phyloP scores from a whole-genome alignment of 352 stramenopile genomes.

The Pythium sukuiense region DNA sequence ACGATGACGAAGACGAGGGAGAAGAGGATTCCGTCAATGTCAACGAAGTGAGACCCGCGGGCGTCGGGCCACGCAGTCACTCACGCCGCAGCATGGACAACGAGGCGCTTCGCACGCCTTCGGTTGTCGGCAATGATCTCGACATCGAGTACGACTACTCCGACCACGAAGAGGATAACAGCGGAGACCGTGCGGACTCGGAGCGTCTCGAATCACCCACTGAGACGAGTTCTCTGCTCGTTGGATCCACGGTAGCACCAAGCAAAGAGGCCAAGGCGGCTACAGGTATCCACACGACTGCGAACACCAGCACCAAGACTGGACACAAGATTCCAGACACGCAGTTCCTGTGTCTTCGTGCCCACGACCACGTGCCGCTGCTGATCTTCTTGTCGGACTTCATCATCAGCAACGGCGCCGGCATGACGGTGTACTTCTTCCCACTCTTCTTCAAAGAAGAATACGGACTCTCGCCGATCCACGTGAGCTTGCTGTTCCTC shows the following conservation, averaged over 20 bases:
- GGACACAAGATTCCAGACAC: slow-evolving; percentile 14
- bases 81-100: slow-evolving; percentile 24
- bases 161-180: slow-evolving; percentile 23
- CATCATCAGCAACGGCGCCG: slow-evolving; percentile 82
- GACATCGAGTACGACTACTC: slow-evolving; percentile 44
- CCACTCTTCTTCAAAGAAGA: slow-evolving; percentile 86
- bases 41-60: neutral
- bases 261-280: slow-evolving; percentile 11
- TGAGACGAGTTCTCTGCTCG: slow-evolving; percentile 20
- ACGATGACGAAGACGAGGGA: neutral
- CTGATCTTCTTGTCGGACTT: slow-evolving; percentile 83
- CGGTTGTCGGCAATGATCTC: slow-evolving; percentile 48
- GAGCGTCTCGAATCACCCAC: neutral
- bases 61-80: slow-evolving; percentile 1
- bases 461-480: slow-evolving; percentile 76
- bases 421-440: slow-evolving; percentile 89
- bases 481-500: slow-evolving; percentile 72
- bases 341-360: slow-evolving; percentile 59
- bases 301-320: neutral
- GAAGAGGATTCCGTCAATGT: neutral
- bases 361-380: slow-evolving; percentile 56
- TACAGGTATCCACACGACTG: neutral
- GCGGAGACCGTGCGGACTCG: neutral
- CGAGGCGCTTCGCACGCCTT: slow-evolving; percentile 47
- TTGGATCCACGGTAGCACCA: neutral